Conservation (phyloP, 2,329 filamentous ascomycete species). For the Chaetomiaceae sp. region DNA sequence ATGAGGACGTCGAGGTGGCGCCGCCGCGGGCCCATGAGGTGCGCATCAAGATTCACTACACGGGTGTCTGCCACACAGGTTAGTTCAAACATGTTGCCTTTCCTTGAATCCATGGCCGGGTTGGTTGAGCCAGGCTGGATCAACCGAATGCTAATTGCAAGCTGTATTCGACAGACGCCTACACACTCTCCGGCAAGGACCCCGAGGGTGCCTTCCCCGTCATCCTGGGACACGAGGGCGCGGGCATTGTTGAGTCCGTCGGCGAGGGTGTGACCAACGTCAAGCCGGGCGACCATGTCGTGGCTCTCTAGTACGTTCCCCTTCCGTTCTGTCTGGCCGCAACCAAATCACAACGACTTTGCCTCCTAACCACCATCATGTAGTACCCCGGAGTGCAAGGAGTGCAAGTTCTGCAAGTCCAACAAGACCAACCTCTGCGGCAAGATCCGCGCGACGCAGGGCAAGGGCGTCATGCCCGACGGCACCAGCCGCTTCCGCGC, state of each 20-base stretch:
- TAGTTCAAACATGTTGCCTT: no score
- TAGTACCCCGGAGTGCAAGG: constrained; percentile 91
- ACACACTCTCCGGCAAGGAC: constrained; percentile 93
- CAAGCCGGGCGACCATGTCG: constrained; percentile 87
- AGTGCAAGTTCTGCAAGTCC: constrained; percentile 99
- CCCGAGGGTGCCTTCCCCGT: constrained; percentile 92
- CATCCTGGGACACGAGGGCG: constrained; percentile 84
- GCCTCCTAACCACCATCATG: constrained; percentile 9
- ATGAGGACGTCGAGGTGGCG: constrained; percentile 90
- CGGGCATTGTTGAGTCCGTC: constrained; percentile 86
- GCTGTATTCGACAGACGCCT: constrained; percentile 76
- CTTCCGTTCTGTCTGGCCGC: constrained; percentile 10
- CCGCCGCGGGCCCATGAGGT: constrained; percentile 91
- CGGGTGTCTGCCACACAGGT: constrained; percentile 98
- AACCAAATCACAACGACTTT: not conserved
- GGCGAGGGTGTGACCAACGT: constrained; percentile 93
- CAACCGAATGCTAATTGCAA: no score
- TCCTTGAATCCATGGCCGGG: no score
- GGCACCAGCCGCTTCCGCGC: constrained; percentile 91
- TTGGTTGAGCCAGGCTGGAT: no score
- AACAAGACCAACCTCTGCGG: constrained; percentile 99
- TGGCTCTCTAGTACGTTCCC: constrained; percentile 73
- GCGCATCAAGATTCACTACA: constrained; percentile 95
- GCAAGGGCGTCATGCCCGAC: constrained; percentile 94
- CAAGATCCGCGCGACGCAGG: constrained; percentile 97